Base-by-base conservation (phyloP, 1,284 basidiomycete species). In the Gomphus sp. region DNA sequence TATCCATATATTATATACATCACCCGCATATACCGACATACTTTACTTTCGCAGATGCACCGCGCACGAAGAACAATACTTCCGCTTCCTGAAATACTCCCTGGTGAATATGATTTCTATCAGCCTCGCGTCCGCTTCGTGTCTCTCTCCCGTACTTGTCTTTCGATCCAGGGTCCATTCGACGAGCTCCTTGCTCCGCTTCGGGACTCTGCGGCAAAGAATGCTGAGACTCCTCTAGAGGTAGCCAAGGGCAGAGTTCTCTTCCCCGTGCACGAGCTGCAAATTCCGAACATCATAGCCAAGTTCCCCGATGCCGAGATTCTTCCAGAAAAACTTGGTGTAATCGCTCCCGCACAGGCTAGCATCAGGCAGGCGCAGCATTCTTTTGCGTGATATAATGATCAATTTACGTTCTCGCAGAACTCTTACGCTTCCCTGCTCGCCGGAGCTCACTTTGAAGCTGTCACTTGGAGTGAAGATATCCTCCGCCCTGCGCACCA, bases 231-330 rank as follows among this genome's bases (percentile, higher is more conserved):
- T 12, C n/a, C 58, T 16, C 45, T 72, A 5, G 61, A 66, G 11
- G 57, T 64, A 14, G 62, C 70, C 56, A 63, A 66, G 9, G 64
- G 61, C 51, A 69, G 60, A 8, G 62, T 75, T 12, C 68, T 74
- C 44, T 72, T 80, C 68, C 79, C 79, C 11, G 73, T 77, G n/a
- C 79, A 80, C 60, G 78, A 80, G 66, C 66, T 79, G 31, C 79
- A 81, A 64, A 56, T 77, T 22, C 64, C 73, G 18, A 77, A 73
- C 58, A 69, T 81, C 52, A 58, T 65, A 12, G 64, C 68, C 12
- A 77, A 73, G 59, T 76, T 79, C 60, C 62, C 69, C 6, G 69
- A 74, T 49, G 70, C 74, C 3, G 66, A 74, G 50, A 66, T 76
- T 36, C 61, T 80, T 11, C 69, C 71, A 53, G 64, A 71, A 12